phyloP scores from a whole-genome alignment of 1,284 basidiomycete genomes.

The Cryptococcus sp. region DNA sequence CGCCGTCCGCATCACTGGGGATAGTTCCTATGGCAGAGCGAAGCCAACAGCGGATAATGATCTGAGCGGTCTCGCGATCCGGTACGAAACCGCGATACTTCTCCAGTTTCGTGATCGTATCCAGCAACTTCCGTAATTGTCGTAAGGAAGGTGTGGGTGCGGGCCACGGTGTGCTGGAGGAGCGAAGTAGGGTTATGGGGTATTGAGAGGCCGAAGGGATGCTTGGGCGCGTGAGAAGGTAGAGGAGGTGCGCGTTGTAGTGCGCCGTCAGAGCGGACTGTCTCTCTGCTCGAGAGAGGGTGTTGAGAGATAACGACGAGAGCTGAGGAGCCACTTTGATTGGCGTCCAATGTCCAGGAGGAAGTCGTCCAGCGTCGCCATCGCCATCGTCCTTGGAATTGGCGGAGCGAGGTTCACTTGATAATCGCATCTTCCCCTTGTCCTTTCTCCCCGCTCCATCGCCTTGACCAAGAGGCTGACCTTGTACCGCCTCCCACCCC shows the following conservation, averaged over 20 bases:
- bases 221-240: constrained; percentile 13
- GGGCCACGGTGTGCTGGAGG: constrained; percentile 3
- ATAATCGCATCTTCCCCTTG: constrained; percentile 9
- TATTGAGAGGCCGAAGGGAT: constrained; percentile 1
- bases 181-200: not conserved
- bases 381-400: not conserved
- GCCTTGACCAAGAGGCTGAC: not conserved
- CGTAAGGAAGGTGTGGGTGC: constrained; percentile 21
- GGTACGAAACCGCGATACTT: constrained; percentile 38
- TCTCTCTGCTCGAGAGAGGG: not conserved
- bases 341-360: constrained; percentile 13
- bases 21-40: constrained; percentile 12
- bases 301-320: not conserved
- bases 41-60: constrained; percentile 47
- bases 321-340: constrained; percentile 3
- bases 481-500: constrained; percentile 16
- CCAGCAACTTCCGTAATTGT: constrained; percentile 36
- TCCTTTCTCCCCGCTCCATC: not conserved
- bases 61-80: constrained; percentile 44
- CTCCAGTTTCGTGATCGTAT: constrained; percentile 33
- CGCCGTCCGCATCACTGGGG: constrained; percentile 1
- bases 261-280: constrained; percentile 17
- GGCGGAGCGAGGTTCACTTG: constrained; percentile 3
- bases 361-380: not conserved
- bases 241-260: constrained; percentile 26